These are phyloP conservation scores for Eleusine coracana DNA, from an alignment of 176 grass and related monocot species.

Conservation along the genomic window DNA sequence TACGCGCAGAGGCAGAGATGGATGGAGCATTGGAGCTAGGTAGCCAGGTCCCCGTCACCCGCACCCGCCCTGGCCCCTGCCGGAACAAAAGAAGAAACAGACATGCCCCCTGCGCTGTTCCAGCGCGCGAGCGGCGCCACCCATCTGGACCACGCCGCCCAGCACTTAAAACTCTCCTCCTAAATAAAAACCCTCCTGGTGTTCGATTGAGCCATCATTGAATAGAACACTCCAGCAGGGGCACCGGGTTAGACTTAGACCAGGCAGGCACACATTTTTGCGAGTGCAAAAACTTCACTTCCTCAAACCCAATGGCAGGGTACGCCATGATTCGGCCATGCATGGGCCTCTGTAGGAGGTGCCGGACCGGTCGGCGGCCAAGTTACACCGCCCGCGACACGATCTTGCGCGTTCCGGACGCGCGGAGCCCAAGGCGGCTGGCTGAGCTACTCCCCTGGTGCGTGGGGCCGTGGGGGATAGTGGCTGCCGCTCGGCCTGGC, in stretches of 20 bases:
- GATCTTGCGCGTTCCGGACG: not conserved
- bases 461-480: no score
- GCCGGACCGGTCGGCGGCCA: no score
- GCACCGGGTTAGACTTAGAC: not conserved
- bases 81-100: slow-evolving; percentile 43
- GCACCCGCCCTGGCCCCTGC: not conserved
- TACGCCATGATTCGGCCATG: no score
- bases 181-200: no score
- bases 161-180: not conserved
- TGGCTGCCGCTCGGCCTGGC: no score
- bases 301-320: not conserved
- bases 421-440: not conserved
- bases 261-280: not conserved
- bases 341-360: no score
- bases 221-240: not conserved
- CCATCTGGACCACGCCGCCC: not conserved
- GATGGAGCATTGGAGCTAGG: not conserved
- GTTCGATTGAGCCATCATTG: not conserved
- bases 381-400: not conserved
- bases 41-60: not conserved
- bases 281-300: not conserved
- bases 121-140: not conserved
- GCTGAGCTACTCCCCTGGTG: no score
- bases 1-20: not conserved
- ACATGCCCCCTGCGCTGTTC: slow-evolving; percentile 9